Conservation (phyloP, 2,329 filamentous ascomycete species). For the Ophiostoma sp. region DNA sequence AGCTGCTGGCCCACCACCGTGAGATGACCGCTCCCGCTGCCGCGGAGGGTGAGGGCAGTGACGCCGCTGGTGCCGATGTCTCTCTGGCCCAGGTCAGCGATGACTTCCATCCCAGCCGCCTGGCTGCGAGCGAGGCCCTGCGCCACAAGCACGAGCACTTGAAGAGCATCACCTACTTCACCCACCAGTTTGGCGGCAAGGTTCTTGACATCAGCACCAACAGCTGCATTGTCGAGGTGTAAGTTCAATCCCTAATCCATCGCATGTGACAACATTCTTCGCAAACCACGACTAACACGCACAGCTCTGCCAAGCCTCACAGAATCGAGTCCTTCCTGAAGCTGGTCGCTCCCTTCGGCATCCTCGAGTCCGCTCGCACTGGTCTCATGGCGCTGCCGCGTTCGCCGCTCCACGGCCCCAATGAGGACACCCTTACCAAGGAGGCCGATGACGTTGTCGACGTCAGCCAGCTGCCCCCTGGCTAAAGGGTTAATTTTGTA, state of each 20-base stretch:
- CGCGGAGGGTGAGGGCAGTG: conserved; percentile 41
- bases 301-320: conserved; percentile 79
- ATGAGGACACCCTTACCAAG: conserved; percentile 64
- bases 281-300: background rate
- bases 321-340: conserved; percentile 98
- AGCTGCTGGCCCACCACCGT: conserved; percentile 88
- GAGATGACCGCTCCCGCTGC: conserved; percentile 59
- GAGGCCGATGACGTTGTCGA: conserved; percentile 94
- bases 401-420: conserved; percentile 73
- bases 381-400: conserved; percentile 95
- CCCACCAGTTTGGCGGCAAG: conserved; percentile 97
- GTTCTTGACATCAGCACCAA: conserved; percentile 96
- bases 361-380: conserved; percentile 90
- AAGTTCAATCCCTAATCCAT: conserved; percentile 37
- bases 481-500: conserved; percentile 46
- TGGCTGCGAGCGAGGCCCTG: conserved; percentile 81
- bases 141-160: conserved; percentile 97
- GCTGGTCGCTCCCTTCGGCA: conserved; percentile 87
- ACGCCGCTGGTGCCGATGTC: conserved; percentile 34
- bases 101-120: conserved; percentile 85
- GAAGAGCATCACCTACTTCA: conserved; percentile 90
- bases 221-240: conserved; percentile 98
- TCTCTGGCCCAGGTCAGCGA: conserved; percentile 45
- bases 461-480: conserved; percentile 85
- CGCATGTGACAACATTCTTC: no score